Evolutionary conservation across 441 rosid species (phyloP), one percentile per base, ranked within the genome.

Genomic region (Adansonia madagascariensis): DNA sequence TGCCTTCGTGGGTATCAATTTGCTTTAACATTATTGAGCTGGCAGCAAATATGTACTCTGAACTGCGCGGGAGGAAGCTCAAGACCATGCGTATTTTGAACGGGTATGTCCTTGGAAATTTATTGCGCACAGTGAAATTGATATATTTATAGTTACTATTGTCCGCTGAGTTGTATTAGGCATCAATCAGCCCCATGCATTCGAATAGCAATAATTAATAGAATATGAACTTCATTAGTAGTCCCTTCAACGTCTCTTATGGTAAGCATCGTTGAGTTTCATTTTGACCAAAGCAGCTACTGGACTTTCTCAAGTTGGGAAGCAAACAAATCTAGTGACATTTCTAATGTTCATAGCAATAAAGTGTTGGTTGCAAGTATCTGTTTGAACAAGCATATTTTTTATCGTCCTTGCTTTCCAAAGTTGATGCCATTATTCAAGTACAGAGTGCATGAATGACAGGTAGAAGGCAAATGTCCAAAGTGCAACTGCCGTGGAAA

Each of bases 41-140:
- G 90, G 87, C 94, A 95, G 99, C 91, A 64, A 87, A 86, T 75
- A 82, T 93, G 91, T 93, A 93, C 82, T 80, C 98, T 81, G 91
- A 91, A 35, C 82, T 90, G 81, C 93, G 98, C 93, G 98, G 74
- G 98, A 88, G 85, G 99, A 95, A 80, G 98, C 98, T 78, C 91
- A 92, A 74, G 94, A 91, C 86, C 94, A 89, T 67, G 97, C 97
- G 46, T 95, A 85, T 84, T 88, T 95, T 35, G 97, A 95, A 74
- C 98, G 93, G 98, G 99, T 93, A 82, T 69, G 71, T 78, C 71
- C 27, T 73, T 44, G 39, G 14, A 59, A 77, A 61, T 52, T 74
- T 39, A 11, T 22, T 24, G 61, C 27, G 18, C 6, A 6, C 8
- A 52, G 2, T 46, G 27, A 27, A 63, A 35, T 11, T 35, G 46